phyloP scores from a whole-genome alignment of 129 eudicot species.

The Pittosporum tobira region DNA sequence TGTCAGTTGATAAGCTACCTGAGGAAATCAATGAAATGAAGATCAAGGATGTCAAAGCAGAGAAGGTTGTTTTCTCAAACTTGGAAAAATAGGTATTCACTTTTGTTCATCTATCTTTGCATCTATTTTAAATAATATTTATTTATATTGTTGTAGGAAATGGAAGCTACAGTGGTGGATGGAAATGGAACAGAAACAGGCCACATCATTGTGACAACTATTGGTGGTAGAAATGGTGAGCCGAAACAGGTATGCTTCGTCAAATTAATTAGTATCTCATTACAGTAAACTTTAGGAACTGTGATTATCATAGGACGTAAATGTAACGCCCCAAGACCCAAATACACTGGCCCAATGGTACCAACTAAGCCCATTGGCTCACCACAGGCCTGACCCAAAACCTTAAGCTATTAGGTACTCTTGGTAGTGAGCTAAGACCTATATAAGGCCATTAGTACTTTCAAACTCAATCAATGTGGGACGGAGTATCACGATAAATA shows the following conservation, averaged over 20 bases:
- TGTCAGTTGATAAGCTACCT: slow-evolving; percentile 49
- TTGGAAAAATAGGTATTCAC: background rate
- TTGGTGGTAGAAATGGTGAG: slow-evolving; percentile 69
- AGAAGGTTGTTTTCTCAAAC: slow-evolving; percentile 33
- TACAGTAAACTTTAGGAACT: too few relatives aligned
- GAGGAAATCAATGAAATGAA: slow-evolving; percentile 58
- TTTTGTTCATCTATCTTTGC: background rate
- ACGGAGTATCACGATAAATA: too few relatives aligned
- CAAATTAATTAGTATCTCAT: too few relatives aligned
- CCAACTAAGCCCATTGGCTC: too few relatives aligned
- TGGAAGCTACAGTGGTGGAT: slow-evolving; percentile 55
- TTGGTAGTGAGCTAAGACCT: too few relatives aligned
- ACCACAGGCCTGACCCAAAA: too few relatives aligned
- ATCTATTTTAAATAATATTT: background rate
- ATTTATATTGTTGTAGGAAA: slow-evolving; percentile 25
- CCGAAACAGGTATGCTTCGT: slow-evolving; percentile 47
- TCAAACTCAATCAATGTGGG: too few relatives aligned
- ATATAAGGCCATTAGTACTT: too few relatives aligned
- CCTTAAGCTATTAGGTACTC: too few relatives aligned
- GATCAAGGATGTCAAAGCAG: slow-evolving; percentile 47
- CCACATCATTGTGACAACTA: slow-evolving; percentile 61
- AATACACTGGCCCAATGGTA: too few relatives aligned
- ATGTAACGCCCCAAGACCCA: too few relatives aligned
- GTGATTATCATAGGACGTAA: too few relatives aligned
- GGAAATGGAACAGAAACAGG: slow-evolving; percentile 72